Evolutionary conservation across 2,329 filamentous ascomycete species (phyloP), one percentile per base, ranked within the genome.

Genomic region (Penicillium crustosum): DNA sequence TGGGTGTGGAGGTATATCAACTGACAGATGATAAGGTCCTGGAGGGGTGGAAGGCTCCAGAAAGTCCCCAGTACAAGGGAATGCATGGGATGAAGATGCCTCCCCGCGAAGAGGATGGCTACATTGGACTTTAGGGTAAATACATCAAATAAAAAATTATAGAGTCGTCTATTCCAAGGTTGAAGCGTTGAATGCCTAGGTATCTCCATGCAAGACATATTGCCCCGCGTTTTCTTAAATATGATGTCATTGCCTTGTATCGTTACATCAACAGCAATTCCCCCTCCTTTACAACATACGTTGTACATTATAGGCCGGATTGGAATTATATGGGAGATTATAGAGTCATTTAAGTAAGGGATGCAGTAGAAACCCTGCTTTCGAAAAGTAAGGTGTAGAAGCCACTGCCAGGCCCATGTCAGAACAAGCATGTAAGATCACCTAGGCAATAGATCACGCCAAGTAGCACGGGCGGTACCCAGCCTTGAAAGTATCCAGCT

Each of bases 1-100:
- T 94, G 6, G 86, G 86, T 48, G 88, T 93, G 0, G 85, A 92
- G 65, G 86, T 94, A 0, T 93, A 86, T 71, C 79, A 80, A 57
- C 73, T 93, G 15, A 74, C 78, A 29, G 83, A 88, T 64, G 72
- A 76, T 49, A 68, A 70, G 2, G 64, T 88, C 0, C 69, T 90
- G 50, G 68, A 79, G 8, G 86, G 80, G 0, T 93, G 90, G 90
- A 83, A 81, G 65, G 76, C 82, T 25, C 83, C 87, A 0, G 76
- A 85, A 62, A 72, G 77, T 2, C 83, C 88, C 2, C 78, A 75
- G 9, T 93, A 93, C 67, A 78, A 68, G 35, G 88, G 89, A 0
- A 73, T 81, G 67, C 89, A 92, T 74, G 89, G 89, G 3, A 80
- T 90, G 77, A 71, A 53, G 15, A 77, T 86, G 66, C 83, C 76